phyloP scores from a whole-genome alignment of 1,284 basidiomycete species.

The Cystodermella granulosa region DNA sequence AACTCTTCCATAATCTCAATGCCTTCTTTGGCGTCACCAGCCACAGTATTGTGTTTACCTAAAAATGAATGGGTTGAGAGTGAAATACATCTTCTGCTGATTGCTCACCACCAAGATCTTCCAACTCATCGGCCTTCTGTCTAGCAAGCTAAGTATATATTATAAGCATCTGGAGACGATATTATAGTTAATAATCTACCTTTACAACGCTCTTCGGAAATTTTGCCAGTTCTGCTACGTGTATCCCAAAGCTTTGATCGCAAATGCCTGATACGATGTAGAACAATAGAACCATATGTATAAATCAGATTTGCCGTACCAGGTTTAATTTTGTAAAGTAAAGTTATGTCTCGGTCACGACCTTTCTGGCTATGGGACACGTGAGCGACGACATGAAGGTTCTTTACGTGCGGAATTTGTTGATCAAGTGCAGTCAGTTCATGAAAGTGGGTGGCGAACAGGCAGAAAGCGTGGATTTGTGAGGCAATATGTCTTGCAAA shows the following conservation, averaged over 20 bases:
- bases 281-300: background rate
- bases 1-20: slow-evolving; percentile 78
- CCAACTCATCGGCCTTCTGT: slow-evolving; percentile 91
- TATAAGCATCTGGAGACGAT: background rate
- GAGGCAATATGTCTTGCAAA: slow-evolving; percentile 89
- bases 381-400: slow-evolving; percentile 93
- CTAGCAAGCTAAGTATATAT: slow-evolving; percentile 68
- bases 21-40: slow-evolving; percentile 71
- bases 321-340: slow-evolving; percentile 94
- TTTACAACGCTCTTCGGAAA: slow-evolving; percentile 93
- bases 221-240: slow-evolving; percentile 93
- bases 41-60: slow-evolving; percentile 34
- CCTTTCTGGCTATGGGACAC: slow-evolving; percentile 60
- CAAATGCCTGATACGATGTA: slow-evolving; percentile 56
- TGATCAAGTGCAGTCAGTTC: slow-evolving; percentile 91
- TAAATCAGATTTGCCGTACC: slow-evolving; percentile 45
- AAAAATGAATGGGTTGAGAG: slow-evolving; percentile 10
- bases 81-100: background rate
- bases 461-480: slow-evolving; percentile 85
- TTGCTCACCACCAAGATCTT: slow-evolving; percentile 75
- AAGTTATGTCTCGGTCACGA: slow-evolving; percentile 79
- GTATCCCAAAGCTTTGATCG: slow-evolving; percentile 98
- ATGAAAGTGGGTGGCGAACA: slow-evolving; percentile 98
- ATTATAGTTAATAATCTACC: slow-evolving; percentile 41
- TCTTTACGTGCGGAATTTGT: slow-evolving; percentile 84